A percentile compares a stretch with the other conserved stretches of the same genome.
phyloP scores from a whole-genome alignment of 2,329 filamentous ascomycete genomes.

The Trichoderma koningiopsis region DNA sequence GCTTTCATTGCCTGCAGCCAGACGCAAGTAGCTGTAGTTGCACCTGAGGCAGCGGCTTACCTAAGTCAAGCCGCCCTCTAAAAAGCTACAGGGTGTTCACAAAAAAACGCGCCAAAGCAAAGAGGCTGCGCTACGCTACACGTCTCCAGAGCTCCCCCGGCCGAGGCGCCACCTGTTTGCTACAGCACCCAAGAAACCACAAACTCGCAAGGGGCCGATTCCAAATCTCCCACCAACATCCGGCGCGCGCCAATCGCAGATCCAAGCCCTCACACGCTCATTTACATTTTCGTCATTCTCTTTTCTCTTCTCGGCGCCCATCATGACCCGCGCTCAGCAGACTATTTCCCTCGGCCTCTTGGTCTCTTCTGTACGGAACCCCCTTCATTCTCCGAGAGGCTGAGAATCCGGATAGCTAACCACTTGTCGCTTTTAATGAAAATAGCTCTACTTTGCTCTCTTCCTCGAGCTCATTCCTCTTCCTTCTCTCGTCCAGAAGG shows the following conservation, averaged over 20 bases:
- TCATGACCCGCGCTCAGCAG: slow-evolving; percentile 93
- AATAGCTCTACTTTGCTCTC: slow-evolving; percentile 86
- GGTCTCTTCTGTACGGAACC: slow-evolving; percentile 73
- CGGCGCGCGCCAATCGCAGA: background rate
- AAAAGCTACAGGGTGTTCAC: slow-evolving; percentile 7
- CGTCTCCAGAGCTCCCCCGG: background rate
- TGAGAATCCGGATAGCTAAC: background rate
- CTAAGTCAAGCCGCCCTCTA: background rate
- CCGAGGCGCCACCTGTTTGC: slow-evolving; percentile 17
- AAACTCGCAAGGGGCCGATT: background rate
- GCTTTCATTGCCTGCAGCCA: background rate
- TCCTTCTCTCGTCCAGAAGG: slow-evolving; percentile 73
- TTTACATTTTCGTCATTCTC: background rate
- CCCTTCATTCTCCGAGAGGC: background rate
- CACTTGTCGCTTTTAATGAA: background rate
- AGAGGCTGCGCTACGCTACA: slow-evolving; percentile 1
- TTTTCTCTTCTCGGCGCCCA: slow-evolving; percentile 36
- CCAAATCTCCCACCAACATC: background rate
- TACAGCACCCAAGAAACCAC: background rate
- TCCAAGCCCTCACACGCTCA: background rate
- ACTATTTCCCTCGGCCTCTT: slow-evolving; percentile 86
- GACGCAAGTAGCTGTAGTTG: background rate
- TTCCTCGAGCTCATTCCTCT: slow-evolving; percentile 83
- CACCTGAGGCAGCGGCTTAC: slow-evolving; percentile 21
- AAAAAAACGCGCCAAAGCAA: slow-evolving; percentile 9